Evolutionary conservation across 1,284 basidiomycete genomes (phyloP).

Genomic region (Apiotrichum gracile): DNA sequence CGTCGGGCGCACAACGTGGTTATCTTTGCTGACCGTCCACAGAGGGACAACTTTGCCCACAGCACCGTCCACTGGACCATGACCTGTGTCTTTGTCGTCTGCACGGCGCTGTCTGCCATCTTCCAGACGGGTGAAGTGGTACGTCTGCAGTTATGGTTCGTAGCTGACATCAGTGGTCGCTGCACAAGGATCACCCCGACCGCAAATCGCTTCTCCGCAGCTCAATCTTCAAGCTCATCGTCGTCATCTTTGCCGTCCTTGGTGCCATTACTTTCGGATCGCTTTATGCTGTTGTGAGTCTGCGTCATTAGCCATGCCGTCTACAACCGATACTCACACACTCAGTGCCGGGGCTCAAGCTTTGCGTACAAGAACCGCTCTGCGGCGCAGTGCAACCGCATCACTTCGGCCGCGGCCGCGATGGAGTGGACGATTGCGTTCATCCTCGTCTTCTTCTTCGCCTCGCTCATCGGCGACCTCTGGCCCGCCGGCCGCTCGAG

Average conservation of each 20-base stretch:
- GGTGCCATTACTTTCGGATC: conserved; percentile 50
- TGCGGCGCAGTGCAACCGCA: conserved; percentile 41
- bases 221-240: conserved; percentile 49
- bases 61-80: conserved; percentile 50
- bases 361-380: conserved; percentile 14
- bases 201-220: conserved; percentile 46
- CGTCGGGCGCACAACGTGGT: too few relatives aligned
- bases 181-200: conserved; percentile 48
- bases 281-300: conserved; percentile 42
- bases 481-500: conserved; percentile 45
- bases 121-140: conserved; percentile 51
- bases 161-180: conserved; percentile 27
- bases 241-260: conserved; percentile 47
- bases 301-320: background rate
- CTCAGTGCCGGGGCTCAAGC: conserved; percentile 32
- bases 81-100: conserved; percentile 51
- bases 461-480: conserved; percentile 38
- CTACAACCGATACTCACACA: too few relatives aligned
- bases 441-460: conserved; percentile 46
- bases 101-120: conserved; percentile 49
- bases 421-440: conserved; percentile 50
- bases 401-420: conserved; percentile 48
- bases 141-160: conserved; percentile 15
- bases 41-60: conserved; percentile 47
- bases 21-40: background rate